Evolutionary conservation across 2,329 filamentous ascomycete genomes (phyloP), one percentile per base, ranked within the genome.

Genomic region (Neonectria faginata): DNA sequence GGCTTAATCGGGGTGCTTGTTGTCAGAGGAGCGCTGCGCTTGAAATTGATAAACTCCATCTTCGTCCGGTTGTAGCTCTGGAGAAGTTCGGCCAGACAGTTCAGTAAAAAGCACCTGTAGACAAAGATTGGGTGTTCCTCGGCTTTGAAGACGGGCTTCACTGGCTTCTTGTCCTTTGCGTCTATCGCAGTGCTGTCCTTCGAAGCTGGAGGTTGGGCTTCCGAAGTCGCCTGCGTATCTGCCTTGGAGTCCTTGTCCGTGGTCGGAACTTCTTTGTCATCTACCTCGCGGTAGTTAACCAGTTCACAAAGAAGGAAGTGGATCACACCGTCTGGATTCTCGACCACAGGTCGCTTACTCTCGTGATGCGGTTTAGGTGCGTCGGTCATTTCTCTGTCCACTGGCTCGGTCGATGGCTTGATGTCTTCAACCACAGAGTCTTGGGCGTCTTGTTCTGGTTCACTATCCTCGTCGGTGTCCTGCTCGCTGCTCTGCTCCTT

Each of bases 31-130:
- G 93, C 91, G 75, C 94, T 97, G 65, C 95, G 91, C 70, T 97
- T 98, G 82, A 97, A 99, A 78, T 97, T 98, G 83, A 99, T 97
- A 77, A 99, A 98, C 77, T 99, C 97, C 47, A 99, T 89, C 84
- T 99, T 99, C 9, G 94, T 93, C 58, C 94, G 90, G 71, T 94
- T 97, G 81, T 98, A 99, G 74, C 92, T 97, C 62, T 92, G 90
- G 14, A 99, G 84, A 14, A 99, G 87, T 79, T 99, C 96, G 0
- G 93, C 91, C 42, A 99, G 83, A 74, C 94, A 97, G 76, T 96
- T 94, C 33, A 99, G 86, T 56, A 99, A 83, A 82, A 98, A 97
- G 81, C 95, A 97, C 52, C 96, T 89, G 76, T 98, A 99, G 57
- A 98, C 91, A 80, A 97, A 99, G 65, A 97, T 97, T 0, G 94